Evolutionary conservation across 2,329 filamentous ascomycete species (phyloP).

Genomic region (Elsinoe arachidis): DNA sequence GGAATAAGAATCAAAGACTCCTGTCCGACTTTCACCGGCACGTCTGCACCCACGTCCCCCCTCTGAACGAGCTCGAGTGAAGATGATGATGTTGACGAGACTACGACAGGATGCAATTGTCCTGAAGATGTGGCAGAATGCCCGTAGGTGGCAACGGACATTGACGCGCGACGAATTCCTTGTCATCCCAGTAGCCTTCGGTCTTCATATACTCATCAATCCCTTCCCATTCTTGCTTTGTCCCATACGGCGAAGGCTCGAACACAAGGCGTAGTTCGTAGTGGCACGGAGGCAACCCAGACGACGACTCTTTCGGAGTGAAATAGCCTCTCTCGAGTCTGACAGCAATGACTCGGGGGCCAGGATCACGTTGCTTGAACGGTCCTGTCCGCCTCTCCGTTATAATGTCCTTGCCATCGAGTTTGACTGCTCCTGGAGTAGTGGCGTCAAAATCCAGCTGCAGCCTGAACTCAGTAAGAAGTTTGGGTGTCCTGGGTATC

Average conservation of each 20-base stretch:
- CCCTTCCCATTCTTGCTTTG: background rate
- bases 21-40: too few species aligned
- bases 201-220: background rate
- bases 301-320: background rate
- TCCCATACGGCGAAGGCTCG: background rate
- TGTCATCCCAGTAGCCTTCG: background rate
- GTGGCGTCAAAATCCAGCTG: background rate
- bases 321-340: background rate
- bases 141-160: background rate
- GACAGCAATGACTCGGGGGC: background rate
- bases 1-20: too few species aligned
- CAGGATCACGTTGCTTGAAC: background rate
- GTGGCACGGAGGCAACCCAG: background rate
- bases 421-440: background rate
- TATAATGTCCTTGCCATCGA: background rate
- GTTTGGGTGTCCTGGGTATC: background rate
- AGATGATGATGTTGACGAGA: background rate
- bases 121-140: background rate
- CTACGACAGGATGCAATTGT: background rate
- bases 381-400: background rate
- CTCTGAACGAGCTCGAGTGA: background rate
- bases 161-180: background rate
- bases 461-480: background rate
- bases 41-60: too few species aligned
- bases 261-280: background rate